phyloP scores from a whole-genome alignment of 2,329 filamentous ascomycete species.

The Talaromyces sp. region DNA sequence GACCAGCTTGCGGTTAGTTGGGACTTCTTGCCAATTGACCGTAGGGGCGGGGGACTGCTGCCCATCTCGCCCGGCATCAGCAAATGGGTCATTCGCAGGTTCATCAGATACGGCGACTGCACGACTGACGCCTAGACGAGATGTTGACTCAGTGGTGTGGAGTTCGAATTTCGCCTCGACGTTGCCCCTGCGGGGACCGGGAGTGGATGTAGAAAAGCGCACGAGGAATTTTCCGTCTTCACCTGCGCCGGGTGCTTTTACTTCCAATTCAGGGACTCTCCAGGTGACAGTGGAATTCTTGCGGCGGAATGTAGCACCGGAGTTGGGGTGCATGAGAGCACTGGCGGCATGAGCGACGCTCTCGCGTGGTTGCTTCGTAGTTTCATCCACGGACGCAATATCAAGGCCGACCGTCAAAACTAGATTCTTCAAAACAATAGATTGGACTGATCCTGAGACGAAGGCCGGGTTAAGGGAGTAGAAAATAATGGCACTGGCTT shows the following conservation, averaged over 20 bases:
- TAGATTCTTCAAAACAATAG: slow-evolving; percentile 72
- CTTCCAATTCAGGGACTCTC: slow-evolving; percentile 53
- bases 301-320: slow-evolving; percentile 48
- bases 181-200: slow-evolving; percentile 70
- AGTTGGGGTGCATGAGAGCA: slow-evolving; percentile 51
- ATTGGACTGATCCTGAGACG: slow-evolving; percentile 44
- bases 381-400: slow-evolving; percentile 40
- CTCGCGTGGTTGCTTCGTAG: slow-evolving; percentile 51
- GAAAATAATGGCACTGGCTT: slow-evolving; percentile 81
- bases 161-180: slow-evolving; percentile 85
- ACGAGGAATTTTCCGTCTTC: slow-evolving; percentile 76
- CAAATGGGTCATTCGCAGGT: slow-evolving; percentile 50
- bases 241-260: slow-evolving; percentile 47
- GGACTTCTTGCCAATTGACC: slow-evolving; percentile 67
- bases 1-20: slow-evolving; percentile 67
- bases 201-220: slow-evolving; percentile 73
- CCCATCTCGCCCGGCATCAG: slow-evolving; percentile 43
- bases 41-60: slow-evolving; percentile 34
- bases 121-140: slow-evolving; percentile 65
- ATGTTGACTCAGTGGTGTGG: slow-evolving; percentile 56
- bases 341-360: slow-evolving; percentile 42
- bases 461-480: slow-evolving; percentile 81
- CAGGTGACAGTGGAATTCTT: slow-evolving; percentile 51
- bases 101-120: slow-evolving; percentile 30
- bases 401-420: slow-evolving; percentile 64